Base-by-base conservation (phyloP, 116 monocot genomes). In the Posidonia oceanica region DNA sequence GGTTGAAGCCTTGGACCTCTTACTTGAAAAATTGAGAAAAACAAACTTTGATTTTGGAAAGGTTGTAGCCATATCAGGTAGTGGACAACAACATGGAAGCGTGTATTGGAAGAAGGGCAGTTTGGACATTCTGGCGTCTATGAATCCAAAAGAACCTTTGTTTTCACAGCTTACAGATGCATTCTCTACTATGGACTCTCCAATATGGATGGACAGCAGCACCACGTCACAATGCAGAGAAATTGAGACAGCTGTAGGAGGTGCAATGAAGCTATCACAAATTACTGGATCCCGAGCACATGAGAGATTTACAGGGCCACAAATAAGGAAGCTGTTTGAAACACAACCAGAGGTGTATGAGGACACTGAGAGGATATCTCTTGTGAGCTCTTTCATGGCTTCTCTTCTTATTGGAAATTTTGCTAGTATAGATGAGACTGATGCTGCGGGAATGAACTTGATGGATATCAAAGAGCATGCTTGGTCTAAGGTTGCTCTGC, bases 1-100 rank as follows among this genome's bases (percentile, higher is more conserved):
- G 95, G 80, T 91, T 6, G 95, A 95, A 44, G 97, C 97, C 41
- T 42, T 98, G 38, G 93, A 93, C 29, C 68, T 83, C 54, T 18
- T 86, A 15, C 86, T 93, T 55, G 82, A 83, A 56, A 97, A 89
- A 55, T 54, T 97, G 51, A 54, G 39, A 54, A 80, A 77, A 57
- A 63, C 77, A 8, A 87, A 81, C 61, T 70, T 90, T 20, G 82
- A 89, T 54, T 92, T 85, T 22, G 66, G 71, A 23, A 87, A 75
- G 75, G 75, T 98, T 59, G 58, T 70, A 4, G 87, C 97, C 39
- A 69, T 98, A 61, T 93, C 97, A n/a, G 97, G 93, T 8, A 92
- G 97, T 44, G 97, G 97, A n/a, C 93, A 98, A 68, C 97, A 98
- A 76, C 97, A 98, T 77, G 97, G 93, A n/a, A 92, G 92, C 71